Base-by-base conservation (phyloP, 2,329 filamentous ascomycete genomes). In the Exophiala mesophila region DNA sequence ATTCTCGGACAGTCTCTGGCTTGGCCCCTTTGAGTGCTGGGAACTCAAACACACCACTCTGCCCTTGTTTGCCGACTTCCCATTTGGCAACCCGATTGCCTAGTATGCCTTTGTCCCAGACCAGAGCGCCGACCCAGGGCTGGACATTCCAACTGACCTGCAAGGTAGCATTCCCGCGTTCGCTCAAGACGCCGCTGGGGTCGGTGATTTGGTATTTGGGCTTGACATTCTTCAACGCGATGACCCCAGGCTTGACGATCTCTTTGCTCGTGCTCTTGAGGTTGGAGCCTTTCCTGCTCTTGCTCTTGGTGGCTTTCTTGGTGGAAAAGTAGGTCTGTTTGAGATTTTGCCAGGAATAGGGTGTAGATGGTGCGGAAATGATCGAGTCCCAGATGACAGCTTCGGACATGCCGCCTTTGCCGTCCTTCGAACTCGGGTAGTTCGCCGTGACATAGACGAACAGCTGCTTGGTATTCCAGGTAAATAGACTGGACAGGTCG, bases 381-480 rank as follows among this genome's bases (percentile, higher is more conserved):
- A 98, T 97, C 53, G 75, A 77, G 68, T 98, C 90, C 92, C 90
- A 97, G 68, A 98, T 90, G 50, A 96, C 83, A 56, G 86, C 85
- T 67, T 88, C 77, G 66, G 83, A 83, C 17, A 44, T 32, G 8
- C 37, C 47, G 2, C 37, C 40, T 15, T 43, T 32, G 43, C 55
- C 38, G 17, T 47, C 39, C 4, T 54, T 50, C 26, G 56, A 55
- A 26, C 73, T 56, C 3, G 60, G 71, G 61, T 83, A 84, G 42
- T 73, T 82, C 41, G 90, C 90, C 41, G 88, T 90, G 45, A 98
- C 82, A 71, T 95, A 98, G 64, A 96, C 82, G 69, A 97, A 98
- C 59, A 98, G 71, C 69, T 97, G 87, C 67, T 98, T 98, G 15
- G 94, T 98, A 74, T 98, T 98, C 92, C 90, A 98, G 61, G 86